A percentile compares a stretch with the other conserved stretches of the same genome.
Evolutionary conservation across 2,329 filamentous ascomycete species (phyloP).

Genomic region (Pseudogymnoascus sp.): DNA sequence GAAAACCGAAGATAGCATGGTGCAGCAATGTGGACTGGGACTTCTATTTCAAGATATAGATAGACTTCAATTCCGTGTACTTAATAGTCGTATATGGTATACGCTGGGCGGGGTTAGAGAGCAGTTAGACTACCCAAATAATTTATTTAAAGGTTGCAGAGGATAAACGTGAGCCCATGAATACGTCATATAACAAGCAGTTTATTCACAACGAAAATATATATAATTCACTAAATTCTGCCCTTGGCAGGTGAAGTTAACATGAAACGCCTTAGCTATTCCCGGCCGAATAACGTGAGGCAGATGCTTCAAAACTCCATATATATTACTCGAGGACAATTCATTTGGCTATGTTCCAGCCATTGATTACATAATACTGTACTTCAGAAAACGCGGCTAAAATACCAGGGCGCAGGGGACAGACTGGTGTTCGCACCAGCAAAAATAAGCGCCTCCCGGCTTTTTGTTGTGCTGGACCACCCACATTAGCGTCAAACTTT

Average conservation of each 20-base stretch:
- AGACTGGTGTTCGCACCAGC: background rate
- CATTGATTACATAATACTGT: background rate
- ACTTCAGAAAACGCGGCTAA: background rate
- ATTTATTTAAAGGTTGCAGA: background rate
- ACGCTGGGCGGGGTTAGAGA: background rate
- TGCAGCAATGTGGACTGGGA: background rate
- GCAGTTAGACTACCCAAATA: background rate
- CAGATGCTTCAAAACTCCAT: background rate
- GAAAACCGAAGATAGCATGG: background rate
- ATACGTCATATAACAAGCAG: background rate
- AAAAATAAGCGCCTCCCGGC: constrained; percentile 1
- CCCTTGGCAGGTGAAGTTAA: background rate
- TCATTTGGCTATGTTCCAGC: background rate
- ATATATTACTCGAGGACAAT: background rate
- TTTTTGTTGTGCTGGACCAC: constrained; percentile 5
- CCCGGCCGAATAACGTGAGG: background rate
- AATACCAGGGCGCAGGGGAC: constrained; percentile 5
- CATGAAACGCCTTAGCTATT: background rate
- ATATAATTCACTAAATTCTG: background rate
- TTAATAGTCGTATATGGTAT: background rate
- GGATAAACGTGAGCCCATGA: background rate
- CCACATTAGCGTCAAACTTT: constrained; percentile 9
- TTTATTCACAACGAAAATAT: background rate
- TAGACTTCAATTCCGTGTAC: background rate
- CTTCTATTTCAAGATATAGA: background rate